These are phyloP conservation scores for Pythium biforme DNA, from an alignment of 352 stramenopile genomes.

Conservation along the genomic window DNA sequence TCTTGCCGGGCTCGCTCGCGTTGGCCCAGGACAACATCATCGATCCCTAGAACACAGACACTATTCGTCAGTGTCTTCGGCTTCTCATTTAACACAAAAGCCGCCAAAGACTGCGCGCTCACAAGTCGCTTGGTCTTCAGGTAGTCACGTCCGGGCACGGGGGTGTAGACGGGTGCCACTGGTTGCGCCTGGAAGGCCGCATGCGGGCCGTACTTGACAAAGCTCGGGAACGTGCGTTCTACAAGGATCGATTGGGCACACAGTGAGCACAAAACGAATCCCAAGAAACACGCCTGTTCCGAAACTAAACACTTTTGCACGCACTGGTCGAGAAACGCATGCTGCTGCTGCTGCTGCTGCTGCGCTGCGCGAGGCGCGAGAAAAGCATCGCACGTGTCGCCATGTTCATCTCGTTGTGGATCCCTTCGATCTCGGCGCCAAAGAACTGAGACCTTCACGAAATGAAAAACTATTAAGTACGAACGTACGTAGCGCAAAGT, in stretches of 20 bases:
- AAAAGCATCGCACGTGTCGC: conserved; percentile 15
- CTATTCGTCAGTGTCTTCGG: neutral
- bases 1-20: conserved; percentile 63
- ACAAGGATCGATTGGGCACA: neutral
- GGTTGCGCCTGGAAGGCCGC: conserved; percentile 76
- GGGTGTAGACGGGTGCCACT: conserved; percentile 59
- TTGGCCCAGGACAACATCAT: conserved; percentile 86
- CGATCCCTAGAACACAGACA: conserved; percentile 42
- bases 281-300: too few relatives aligned
- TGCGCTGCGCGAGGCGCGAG: conserved; percentile 9
- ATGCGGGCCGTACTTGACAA: conserved; percentile 69
- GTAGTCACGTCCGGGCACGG: conserved; percentile 51
- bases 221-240: conserved; percentile 74
- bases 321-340: conserved; percentile 15
- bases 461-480: conserved; percentile 5
- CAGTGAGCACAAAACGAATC: too few relatives aligned
- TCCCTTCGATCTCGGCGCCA: neutral
- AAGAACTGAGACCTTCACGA: conserved; percentile 2
- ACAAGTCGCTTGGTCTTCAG: conserved; percentile 82
- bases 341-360: neutral
- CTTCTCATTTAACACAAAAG: neutral
- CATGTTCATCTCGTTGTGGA: conserved; percentile 1
- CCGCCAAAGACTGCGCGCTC: neutral
- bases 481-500: conserved; percentile 1
- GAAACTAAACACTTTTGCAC: neutral